These are phyloP conservation scores for Paralagenidium karlingii DNA, from an alignment of 352 stramenopile species.

Conservation along the genomic window DNA sequence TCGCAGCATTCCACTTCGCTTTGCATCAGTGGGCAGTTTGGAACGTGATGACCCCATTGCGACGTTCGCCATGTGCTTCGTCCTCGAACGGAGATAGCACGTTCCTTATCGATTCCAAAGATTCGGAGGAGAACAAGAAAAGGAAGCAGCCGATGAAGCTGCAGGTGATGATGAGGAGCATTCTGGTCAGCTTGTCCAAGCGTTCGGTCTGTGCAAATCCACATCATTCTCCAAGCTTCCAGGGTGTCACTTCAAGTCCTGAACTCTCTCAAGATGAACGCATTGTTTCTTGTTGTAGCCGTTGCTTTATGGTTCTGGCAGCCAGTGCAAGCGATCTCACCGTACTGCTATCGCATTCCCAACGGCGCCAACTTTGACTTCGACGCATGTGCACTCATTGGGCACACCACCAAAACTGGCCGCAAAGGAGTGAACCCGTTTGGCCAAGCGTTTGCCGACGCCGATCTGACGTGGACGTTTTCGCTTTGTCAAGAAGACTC, in stretches of 20 bases:
- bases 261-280: neutral
- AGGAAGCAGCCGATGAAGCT: too few species aligned
- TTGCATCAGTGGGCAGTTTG: too few species aligned
- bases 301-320: neutral
- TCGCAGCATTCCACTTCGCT: too few species aligned
- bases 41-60: too few species aligned
- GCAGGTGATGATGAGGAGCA: too few species aligned
- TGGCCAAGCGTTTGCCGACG: slow-evolving; percentile 16
- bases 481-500: slow-evolving; percentile 32
- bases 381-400: slow-evolving; percentile 9
- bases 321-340: slow-evolving; percentile 1
- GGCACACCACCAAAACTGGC: slow-evolving; percentile 7
- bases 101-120: too few species aligned
- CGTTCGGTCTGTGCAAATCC: too few species aligned
- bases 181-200: too few species aligned
- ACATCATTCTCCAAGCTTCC: too few species aligned
- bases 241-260: neutral
- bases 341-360: slow-evolving; percentile 11
- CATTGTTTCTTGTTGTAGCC: neutral
- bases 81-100: too few species aligned
- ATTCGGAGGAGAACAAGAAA: too few species aligned
- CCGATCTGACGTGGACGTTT: slow-evolving; percentile 9
- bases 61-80: too few species aligned
- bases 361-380: slow-evolving; percentile 8
- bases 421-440: slow-evolving; percentile 16